phyloP scores from a whole-genome alignment of 2,329 filamentous ascomycete genomes.

The Ceratocystis cubensis region DNA sequence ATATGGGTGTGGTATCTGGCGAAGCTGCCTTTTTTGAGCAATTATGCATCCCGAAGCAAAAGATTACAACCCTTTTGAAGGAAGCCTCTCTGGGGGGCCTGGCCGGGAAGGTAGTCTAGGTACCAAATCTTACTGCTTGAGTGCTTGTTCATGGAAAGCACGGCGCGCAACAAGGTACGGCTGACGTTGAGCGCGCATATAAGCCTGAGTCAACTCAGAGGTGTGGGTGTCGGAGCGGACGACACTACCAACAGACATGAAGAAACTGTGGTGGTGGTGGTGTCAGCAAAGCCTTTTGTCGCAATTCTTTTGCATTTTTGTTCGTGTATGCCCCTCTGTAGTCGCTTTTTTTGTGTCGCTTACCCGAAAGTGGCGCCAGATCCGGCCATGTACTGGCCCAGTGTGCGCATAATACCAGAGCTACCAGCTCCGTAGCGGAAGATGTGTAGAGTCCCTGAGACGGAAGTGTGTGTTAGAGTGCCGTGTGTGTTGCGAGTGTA shows the following conservation, averaged over 20 bases:
- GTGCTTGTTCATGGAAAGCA: conserved; percentile 28
- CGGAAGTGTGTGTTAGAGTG: conserved; percentile 21
- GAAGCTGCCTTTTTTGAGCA: too few species aligned
- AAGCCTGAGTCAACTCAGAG: conserved; percentile 48
- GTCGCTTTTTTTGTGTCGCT: conserved; percentile 9
- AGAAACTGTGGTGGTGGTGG: conserved; percentile 48
- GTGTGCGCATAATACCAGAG: conserved; percentile 83
- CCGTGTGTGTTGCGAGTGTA: conserved; percentile 4
- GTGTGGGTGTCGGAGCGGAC: conserved; percentile 84
- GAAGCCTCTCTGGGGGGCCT: neutral
- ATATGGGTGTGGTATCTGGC: too few species aligned
- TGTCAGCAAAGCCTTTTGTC: conserved; percentile 3
- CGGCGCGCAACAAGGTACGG: conserved; percentile 49
- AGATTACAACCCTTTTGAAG: too few species aligned
- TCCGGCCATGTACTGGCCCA: conserved; percentile 93
- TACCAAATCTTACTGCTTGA: neutral
- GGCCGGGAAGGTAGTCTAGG: neutral
- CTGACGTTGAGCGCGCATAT: conserved; percentile 58
- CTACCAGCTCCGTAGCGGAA: conserved; percentile 88
- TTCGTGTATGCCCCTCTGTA: neutral
- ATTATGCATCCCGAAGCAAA: too few species aligned
- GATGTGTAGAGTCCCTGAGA: conserved; percentile 74
- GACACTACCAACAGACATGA: conserved; percentile 97
- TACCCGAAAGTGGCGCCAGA: conserved; percentile 96
- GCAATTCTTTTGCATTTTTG: neutral